These are phyloP conservation scores for Leccinum huronense DNA, from an alignment of 1,284 basidiomycete genomes.

Conservation along the genomic window DNA sequence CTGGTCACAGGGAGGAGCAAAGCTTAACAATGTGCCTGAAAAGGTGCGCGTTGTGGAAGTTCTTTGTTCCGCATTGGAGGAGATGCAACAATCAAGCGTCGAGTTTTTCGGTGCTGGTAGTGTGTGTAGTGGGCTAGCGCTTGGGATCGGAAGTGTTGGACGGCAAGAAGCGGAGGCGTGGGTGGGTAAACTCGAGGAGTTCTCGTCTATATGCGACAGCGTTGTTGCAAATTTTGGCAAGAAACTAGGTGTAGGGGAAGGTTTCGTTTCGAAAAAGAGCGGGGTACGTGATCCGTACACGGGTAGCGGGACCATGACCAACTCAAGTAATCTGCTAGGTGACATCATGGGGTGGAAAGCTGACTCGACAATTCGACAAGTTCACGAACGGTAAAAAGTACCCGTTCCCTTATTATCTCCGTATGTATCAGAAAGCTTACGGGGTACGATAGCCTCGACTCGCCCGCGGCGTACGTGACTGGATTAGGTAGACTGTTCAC, in stretches of 20 bases:
- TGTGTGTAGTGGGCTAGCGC: conserved; percentile 67
- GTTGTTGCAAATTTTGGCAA: conserved; percentile 83
- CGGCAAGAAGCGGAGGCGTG: conserved; percentile 72
- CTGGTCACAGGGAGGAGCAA: conserved; percentile 88
- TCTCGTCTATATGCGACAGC: conserved; percentile 76
- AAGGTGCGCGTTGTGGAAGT: conserved; percentile 85
- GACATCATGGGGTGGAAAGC: conserved; percentile 75
- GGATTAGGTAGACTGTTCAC: conserved; percentile 74
- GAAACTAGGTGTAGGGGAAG: conserved; percentile 85
- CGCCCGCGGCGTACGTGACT: conserved; percentile 82
- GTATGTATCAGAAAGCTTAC: conserved; percentile 15
- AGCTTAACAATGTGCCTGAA: conserved; percentile 75
- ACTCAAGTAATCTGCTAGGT: conserved; percentile 39
- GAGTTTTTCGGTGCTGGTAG: conserved; percentile 76
- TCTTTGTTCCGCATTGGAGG: conserved; percentile 72
- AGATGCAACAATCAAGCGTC: conserved; percentile 62
- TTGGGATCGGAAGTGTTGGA: conserved; percentile 68
- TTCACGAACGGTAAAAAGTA: conserved; percentile 90
- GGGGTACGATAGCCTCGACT: conserved; percentile 66
- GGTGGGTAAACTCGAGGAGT: conserved; percentile 68
- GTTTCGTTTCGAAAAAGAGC: conserved; percentile 79
- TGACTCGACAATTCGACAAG: conserved; percentile 84
- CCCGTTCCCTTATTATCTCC: conserved; percentile 33
- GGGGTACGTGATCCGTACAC: conserved; percentile 44
- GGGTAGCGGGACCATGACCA: conserved; percentile 4